phyloP scores from a whole-genome alignment of 805 yeast genomes.

The Sugiyamaella americana region DNA sequence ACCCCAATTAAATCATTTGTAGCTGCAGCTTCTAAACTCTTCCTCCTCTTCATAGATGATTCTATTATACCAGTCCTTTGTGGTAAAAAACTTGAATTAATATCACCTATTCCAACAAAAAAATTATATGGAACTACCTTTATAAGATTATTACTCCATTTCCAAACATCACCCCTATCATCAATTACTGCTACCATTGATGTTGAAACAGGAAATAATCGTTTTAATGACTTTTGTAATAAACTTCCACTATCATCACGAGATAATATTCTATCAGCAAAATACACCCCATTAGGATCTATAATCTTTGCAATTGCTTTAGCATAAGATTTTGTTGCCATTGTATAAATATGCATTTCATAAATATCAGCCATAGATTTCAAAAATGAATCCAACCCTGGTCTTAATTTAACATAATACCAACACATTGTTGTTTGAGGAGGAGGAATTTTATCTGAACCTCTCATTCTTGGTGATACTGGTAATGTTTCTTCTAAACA shows the following conservation, averaged over 20 bases:
- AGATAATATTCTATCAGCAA: constrained; percentile 86
- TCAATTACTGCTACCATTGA: constrained; percentile 95
- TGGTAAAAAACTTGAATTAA: constrained; percentile 87
- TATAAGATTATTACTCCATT: constrained; percentile 86
- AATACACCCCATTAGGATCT: constrained; percentile 80
- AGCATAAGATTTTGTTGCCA: constrained; percentile 97
- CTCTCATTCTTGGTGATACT: constrained; percentile 30
- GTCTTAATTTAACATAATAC: constrained; percentile 90
- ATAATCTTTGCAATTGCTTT: constrained; percentile 80
- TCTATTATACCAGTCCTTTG: constrained; percentile 23
- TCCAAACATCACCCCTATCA: constrained; percentile 98
- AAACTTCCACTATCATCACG: constrained; percentile 93
- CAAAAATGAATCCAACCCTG: constrained; percentile 74
- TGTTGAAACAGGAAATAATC: constrained; percentile 92
- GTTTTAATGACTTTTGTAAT: constrained; percentile 78
- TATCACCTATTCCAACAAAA: constrained; percentile 96
- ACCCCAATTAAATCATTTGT: neutral
- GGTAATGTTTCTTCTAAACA: constrained; percentile 54
- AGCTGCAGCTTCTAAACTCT: neutral
- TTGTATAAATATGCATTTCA: constrained; percentile 92
- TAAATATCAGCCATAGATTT: constrained; percentile 55
- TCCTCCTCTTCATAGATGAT: constrained; percentile 19
- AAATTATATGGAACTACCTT: constrained; percentile 94
- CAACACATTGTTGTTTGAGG: constrained; percentile 49
- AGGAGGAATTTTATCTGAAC: constrained; percentile 50